phyloP scores from a whole-genome alignment of 108 stramenopile genomes.

The Pseudonitzschia pungens region DNA sequence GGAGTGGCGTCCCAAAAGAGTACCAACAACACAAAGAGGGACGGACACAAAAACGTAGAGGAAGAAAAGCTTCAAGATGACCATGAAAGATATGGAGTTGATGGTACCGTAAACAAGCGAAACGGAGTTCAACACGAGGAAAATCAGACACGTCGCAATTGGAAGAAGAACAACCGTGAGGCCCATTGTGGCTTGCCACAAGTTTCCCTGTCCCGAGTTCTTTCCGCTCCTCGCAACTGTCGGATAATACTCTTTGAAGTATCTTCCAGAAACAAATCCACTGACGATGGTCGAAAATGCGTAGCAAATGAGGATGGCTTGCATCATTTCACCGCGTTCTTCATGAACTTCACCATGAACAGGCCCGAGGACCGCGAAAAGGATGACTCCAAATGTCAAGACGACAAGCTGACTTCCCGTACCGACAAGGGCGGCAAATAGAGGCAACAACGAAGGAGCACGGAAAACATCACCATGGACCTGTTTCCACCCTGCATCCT shows the following conservation, averaged over 20 bases:
- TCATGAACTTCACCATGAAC: slow-evolving; percentile 95
- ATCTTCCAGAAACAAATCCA: slow-evolving; percentile 87
- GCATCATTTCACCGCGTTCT: slow-evolving; percentile 92
- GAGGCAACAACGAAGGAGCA: slow-evolving; percentile 74
- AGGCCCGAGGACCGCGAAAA: slow-evolving; percentile 92
- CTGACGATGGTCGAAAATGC: slow-evolving; percentile 86
- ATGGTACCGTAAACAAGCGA: slow-evolving; percentile 89
- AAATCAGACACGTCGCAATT: slow-evolving; percentile 58
- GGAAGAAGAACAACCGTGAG: slow-evolving; percentile 91
- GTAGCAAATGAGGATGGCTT: slow-evolving; percentile 88
- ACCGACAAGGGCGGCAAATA: slow-evolving; percentile 91
- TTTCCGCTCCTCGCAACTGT: slow-evolving; percentile 52
- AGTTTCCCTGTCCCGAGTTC: slow-evolving; percentile 37
- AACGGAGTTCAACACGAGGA: slow-evolving; percentile 77
- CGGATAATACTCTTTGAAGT: slow-evolving; percentile 91
- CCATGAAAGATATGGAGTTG: slow-evolving; percentile 87
- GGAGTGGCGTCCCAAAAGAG: slow-evolving; percentile 91
- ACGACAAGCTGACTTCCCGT: slow-evolving; percentile 95
- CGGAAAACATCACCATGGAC: slow-evolving; percentile 99
- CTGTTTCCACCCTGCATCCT: slow-evolving; percentile 97
- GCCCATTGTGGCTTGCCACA: slow-evolving; percentile 90
- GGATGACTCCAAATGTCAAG: slow-evolving; percentile 88
- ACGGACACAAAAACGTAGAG: slow-evolving; percentile 94
- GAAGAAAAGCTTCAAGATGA: slow-evolving; percentile 88
- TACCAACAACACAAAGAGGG: slow-evolving; percentile 92